Conservation (phyloP, 1,139 yeast species). For the Petasospora fabianii region DNA sequence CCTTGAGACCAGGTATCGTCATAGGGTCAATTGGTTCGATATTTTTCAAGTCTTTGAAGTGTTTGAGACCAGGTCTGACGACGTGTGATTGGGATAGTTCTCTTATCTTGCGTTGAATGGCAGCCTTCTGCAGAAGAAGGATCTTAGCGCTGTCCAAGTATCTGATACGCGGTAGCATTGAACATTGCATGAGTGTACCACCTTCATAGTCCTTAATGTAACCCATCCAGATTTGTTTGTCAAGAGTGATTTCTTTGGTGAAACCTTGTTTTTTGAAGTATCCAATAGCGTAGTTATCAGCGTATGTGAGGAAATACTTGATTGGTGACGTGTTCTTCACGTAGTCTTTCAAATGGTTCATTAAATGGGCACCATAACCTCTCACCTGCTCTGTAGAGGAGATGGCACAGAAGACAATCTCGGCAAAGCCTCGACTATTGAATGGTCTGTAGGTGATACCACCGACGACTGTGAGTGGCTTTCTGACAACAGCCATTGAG, state of each 20-base stretch:
- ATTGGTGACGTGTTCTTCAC: slow-evolving; percentile 87
- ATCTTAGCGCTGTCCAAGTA: slow-evolving; percentile 89
- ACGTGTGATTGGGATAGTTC: slow-evolving; percentile 76
- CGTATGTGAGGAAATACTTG: slow-evolving; percentile 87
- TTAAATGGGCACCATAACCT: slow-evolving; percentile 97
- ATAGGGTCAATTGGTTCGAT: slow-evolving; percentile 62
- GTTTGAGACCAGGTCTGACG: slow-evolving; percentile 75
- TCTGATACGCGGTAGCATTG: slow-evolving; percentile 84
- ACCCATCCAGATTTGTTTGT: slow-evolving; percentile 93
- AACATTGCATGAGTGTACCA: slow-evolving; percentile 96
- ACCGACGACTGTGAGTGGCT: slow-evolving; percentile 93
- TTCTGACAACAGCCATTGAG: slow-evolving; percentile 92
- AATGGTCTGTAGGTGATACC: slow-evolving; percentile 97
- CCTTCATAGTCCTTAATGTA: slow-evolving; percentile 98
- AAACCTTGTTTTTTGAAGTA: slow-evolving; percentile 97
- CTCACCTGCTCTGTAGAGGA: slow-evolving; percentile 96
- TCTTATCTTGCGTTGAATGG: slow-evolving; percentile 79
- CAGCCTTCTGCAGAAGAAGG: slow-evolving; percentile 82
- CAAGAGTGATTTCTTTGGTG: slow-evolving; percentile 87
- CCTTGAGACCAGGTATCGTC: slow-evolving; percentile 81
- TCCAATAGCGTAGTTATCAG: slow-evolving; percentile 98
- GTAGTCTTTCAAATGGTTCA: slow-evolving; percentile 96
- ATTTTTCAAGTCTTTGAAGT: slow-evolving; percentile 54
- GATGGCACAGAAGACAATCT: slow-evolving; percentile 96
- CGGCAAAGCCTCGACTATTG: slow-evolving; percentile 87